Evolutionary conservation across 2,329 filamentous ascomycete genomes (phyloP), one percentile per base, ranked within the genome.

Genomic region (Fusarium succisae): DNA sequence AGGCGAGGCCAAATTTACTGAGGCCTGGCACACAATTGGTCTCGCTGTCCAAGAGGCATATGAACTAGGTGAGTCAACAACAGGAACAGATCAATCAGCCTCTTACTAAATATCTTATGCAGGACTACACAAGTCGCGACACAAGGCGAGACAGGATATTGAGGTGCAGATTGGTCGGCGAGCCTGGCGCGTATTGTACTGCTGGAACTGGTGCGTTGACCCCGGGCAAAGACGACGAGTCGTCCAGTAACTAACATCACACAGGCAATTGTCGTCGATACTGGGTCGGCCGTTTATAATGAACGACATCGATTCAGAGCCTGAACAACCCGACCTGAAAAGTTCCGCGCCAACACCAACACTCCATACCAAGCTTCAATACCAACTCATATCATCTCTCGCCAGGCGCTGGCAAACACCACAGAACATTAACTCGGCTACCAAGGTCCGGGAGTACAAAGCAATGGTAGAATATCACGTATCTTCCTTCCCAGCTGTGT

Each of bases 31-130:
- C 3, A 69, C 57, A 1, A 69, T 69, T 4, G 57, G 66, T 0
- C 28, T 64, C 1, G 65, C 66, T 3, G 67, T 69, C 2, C 66
- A 69, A 12, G 66, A 69, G 30, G 66, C 66, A 14, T 69, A 57
- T 22, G 66, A 69, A 24, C 9, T 69, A 5, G 65, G 64, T 41
- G 8, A 26, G 51, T 32, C 24, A 15, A 20, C 8, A 4, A 8
- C 9, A 6, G 0, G 8, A 8, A 8, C 2, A n/a, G 2, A 1
- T 20, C 11, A 56, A 8, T 13, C 11, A 2, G 9, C 9, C 20
- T 24, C 11, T 4, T 12, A 3, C 28, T 68, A 14, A 68, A 54
- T 5, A 22, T 24, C 8, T 11, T 7, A 6, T 17, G 10, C 5
- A 68, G 65, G 63, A 2, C 53, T 57, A 5, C 66, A 69, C 8